phyloP scores from a whole-genome alignment of 2,329 filamentous ascomycete species.

The Sarocladium brachiariae region DNA sequence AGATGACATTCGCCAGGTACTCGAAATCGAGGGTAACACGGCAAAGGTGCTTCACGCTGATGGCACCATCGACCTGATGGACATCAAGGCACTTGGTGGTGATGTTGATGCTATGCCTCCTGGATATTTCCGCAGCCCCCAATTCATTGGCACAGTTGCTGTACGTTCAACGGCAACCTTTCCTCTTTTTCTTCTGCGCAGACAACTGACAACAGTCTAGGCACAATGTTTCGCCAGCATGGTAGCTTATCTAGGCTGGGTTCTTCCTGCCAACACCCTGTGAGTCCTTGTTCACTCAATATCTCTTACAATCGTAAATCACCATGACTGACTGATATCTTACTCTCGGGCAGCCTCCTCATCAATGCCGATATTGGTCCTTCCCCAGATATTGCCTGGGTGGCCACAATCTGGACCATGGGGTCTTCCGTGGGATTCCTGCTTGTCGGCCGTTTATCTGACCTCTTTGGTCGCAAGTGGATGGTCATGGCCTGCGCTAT shows the following conservation, averaged over 20 bases:
- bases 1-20: conserved; percentile 7
- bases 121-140: conserved; percentile 32
- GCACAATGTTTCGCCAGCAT: conserved; percentile 27
- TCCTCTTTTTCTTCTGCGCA: no score
- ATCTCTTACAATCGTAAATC: no score
- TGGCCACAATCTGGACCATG: conserved; percentile 30
- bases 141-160: conserved; percentile 33
- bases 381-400: conserved; percentile 25
- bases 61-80: conserved; percentile 34
- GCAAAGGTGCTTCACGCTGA: conserved; percentile 30
- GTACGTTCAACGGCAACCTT: no score
- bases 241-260: conserved; percentile 28
- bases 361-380: conserved; percentile 27
- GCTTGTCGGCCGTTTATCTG: conserved; percentile 33
- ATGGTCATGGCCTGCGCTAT: conserved; percentile 27
- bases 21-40: conserved; percentile 16
- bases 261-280: conserved; percentile 29
- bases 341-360: conserved; percentile 17
- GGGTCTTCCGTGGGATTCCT: conserved; percentile 32
- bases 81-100: conserved; percentile 34
- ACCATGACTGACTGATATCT: no score
- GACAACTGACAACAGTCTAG: conserved; percentile 15
- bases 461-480: conserved; percentile 37
- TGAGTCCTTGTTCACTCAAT: conserved; percentile 11
- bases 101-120: conserved; percentile 30